Conservation (phyloP, 83 land plant species). For the Picea abies region DNA sequence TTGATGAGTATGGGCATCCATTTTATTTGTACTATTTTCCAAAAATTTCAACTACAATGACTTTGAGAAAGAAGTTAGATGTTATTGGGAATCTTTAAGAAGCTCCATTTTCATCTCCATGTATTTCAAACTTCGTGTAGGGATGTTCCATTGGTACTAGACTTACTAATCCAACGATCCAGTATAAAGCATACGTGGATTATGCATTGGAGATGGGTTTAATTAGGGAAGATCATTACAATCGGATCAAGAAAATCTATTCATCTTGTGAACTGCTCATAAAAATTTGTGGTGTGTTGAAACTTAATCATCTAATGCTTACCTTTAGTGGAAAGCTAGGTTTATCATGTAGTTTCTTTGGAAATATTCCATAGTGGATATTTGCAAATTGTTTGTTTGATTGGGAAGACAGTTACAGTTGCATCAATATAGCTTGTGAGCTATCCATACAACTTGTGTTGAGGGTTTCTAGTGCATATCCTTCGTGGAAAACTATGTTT, state of each 20-base stretch:
- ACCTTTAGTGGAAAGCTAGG: too few species aligned
- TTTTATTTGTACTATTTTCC: background rate
- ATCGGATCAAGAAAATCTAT: slow-evolving; percentile 11
- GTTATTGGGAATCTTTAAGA: background rate
- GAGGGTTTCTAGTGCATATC: too few species aligned
- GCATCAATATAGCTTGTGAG: slow-evolving; percentile 71
- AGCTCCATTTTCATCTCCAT: background rate
- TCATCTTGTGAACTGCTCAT: slow-evolving; percentile 42
- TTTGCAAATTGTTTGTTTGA: background rate
- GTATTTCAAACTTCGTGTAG: slow-evolving; percentile 32
- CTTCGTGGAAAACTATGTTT: too few species aligned
- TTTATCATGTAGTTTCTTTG: background rate
- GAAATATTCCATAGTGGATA: background rate
- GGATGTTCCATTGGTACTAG: slow-evolving; percentile 99
- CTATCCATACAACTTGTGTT: slow-evolving; percentile 49
- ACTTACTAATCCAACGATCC: slow-evolving; percentile 94
- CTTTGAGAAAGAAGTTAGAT: background rate
- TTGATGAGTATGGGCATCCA: background rate
- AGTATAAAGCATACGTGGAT: slow-evolving; percentile 93
- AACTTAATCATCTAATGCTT: background rate
- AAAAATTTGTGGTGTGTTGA: slow-evolving; percentile 81
- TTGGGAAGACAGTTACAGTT: slow-evolving; percentile 43
- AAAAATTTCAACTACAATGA: background rate
- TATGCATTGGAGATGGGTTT: slow-evolving; percentile 91
- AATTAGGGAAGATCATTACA: slow-evolving; percentile 58